Evolutionary conservation across 1,139 yeast genomes (phyloP), one percentile per base, ranked within the genome.

Genomic region (Protomyces lactucae-debilis): DNA sequence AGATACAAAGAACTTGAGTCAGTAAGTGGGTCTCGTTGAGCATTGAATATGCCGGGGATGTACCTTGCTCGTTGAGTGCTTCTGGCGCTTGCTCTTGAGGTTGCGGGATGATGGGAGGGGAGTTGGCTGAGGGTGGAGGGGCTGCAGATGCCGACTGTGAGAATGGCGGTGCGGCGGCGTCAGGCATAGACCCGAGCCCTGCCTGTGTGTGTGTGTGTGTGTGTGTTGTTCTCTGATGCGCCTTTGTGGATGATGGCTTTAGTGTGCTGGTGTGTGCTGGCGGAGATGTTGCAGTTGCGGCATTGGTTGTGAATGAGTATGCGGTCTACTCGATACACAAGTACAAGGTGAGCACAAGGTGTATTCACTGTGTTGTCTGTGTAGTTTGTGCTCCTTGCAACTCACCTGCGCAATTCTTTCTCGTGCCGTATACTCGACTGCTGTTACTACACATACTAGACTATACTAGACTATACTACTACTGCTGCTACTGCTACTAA

Each of bases 1-100:
- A 59, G 39, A 59, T 59, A 52, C 63, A 59, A 40, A 59, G 40
- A 23, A 59, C 54, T 43, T 37, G 43, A 37, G 43, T 37, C 43
- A 37, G 43, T n/a, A 14, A 14, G 5, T 12, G 16, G 16, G 16
- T 14, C 3, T 37, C 18, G 5, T 28, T 28, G 32, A 28, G 32
- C 43, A 37, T 37, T 14, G 14, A 37, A 4, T n/a, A 1, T 37
- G 14, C 16, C 14, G 10, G 10, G 6, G 16, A 37, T 12, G 8
- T 43, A 43, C 48, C 48, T 16, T 43, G 48, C 25, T 43, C 48
- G 12, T 43, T 43, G 23, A 43, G 48, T 5, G 23, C 23, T 10
- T 43, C 48, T 16, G 48, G 8, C 12, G 48, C 23, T 18, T 18
- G 14, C 23, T n/a, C 23, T 16, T n/a, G 48, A 3, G 43, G 43